Conservation (phyloP, 768 basidiomycete species). For the Termitomyces sp. region DNA sequence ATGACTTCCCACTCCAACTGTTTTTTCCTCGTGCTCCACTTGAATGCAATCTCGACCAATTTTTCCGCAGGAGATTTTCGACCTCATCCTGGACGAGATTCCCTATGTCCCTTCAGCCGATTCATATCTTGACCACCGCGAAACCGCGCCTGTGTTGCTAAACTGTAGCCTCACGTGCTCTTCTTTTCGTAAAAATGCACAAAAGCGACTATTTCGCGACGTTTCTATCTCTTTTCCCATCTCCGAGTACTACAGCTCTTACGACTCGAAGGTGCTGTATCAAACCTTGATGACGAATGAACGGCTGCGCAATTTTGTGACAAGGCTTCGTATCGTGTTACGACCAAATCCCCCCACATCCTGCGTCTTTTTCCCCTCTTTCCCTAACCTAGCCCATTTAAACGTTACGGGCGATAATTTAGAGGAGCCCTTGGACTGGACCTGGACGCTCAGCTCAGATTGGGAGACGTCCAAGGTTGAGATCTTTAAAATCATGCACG, state of each 20-base stretch:
- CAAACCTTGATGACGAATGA: not conserved
- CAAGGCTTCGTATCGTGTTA: not conserved
- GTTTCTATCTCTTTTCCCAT: not conserved
- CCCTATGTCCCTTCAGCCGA: not conserved
- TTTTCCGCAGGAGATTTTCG: not conserved
- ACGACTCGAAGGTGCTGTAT: not conserved
- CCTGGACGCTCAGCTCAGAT: not conserved
- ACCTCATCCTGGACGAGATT: not conserved
- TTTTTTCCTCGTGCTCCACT: not conserved
- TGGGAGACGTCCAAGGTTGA: not conserved
- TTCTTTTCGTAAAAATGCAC: not conserved
- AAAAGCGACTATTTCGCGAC: not conserved
- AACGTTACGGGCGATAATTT: not conserved
- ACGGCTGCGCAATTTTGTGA: not conserved
- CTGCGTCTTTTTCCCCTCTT: not conserved
- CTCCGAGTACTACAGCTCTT: not conserved
- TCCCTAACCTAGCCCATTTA: not conserved
- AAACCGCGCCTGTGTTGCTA: not conserved
- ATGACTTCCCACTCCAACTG: not conserved
- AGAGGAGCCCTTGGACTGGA: not conserved
- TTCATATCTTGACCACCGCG: not conserved
- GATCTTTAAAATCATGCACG: not conserved
- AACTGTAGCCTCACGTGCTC: not conserved
- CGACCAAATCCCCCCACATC: not conserved
- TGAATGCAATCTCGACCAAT: not conserved